A percentile compares a stretch with the other conserved stretches of the same genome.
phyloP scores from a whole-genome alignment of 2,329 filamentous ascomycete species.

The Falciphora oryzae region DNA sequence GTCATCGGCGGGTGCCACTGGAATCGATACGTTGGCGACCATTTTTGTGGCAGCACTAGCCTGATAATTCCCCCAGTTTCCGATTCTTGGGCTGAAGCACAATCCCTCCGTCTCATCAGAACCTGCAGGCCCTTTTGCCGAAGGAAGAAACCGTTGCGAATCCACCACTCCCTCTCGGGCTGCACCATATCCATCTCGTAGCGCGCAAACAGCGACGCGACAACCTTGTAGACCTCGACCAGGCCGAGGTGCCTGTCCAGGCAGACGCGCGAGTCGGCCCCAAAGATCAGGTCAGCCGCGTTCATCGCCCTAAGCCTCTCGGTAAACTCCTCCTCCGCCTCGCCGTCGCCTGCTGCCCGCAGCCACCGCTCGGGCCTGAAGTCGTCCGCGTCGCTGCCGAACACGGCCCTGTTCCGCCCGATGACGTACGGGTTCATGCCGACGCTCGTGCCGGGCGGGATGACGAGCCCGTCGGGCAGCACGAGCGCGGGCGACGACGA shows the following conservation, averaged over 20 bases:
- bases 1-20: no score
- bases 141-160: slow-evolving; percentile 13
- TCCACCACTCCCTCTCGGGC: slow-evolving; percentile 18
- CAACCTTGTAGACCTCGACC: slow-evolving; percentile 30
- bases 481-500: slow-evolving; percentile 36
- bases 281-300: slow-evolving; percentile 31
- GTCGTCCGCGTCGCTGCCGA: slow-evolving; percentile 36
- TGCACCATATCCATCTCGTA: slow-evolving; percentile 30
- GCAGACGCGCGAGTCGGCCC: slow-evolving; percentile 33
- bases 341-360: slow-evolving; percentile 19
- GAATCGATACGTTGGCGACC: no score
- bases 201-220: slow-evolving; percentile 34
- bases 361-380: slow-evolving; percentile 46
- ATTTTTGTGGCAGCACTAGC: no score
- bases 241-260: slow-evolving; percentile 30
- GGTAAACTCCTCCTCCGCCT: slow-evolving; percentile 27
- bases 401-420: slow-evolving; percentile 32
- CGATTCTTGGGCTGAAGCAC: background rate
- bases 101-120: background rate
- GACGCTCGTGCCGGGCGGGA: slow-evolving; percentile 32
- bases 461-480: slow-evolving; percentile 27
- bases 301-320: slow-evolving; percentile 31
- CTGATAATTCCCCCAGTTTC: no score
- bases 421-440: slow-evolving; percentile 36
- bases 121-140: slow-evolving; percentile 10